phyloP scores from a whole-genome alignment of 306 rosid genomes.

The Vicia faba region DNA sequence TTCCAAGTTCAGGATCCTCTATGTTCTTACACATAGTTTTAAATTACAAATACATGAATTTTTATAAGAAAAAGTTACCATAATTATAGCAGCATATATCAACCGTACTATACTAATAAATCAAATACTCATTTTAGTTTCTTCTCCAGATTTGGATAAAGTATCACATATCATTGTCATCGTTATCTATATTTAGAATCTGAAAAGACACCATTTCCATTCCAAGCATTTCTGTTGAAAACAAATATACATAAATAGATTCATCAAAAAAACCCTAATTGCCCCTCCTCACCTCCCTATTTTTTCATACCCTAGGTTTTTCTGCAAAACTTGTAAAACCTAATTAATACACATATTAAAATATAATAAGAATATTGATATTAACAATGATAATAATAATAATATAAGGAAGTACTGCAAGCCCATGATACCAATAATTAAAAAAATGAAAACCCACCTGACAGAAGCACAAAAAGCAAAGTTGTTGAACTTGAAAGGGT shows the following conservation, averaged over 20 bases:
- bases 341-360: constrained; percentile 8
- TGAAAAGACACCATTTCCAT: constrained; percentile 48
- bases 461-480: constrained; percentile 35
- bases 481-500: background rate
- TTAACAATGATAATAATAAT: background rate
- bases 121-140: constrained; percentile 3
- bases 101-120: background rate
- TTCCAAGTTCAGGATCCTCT: no score
- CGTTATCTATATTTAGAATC: constrained; percentile 37
- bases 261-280: constrained; percentile 31
- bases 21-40: no score
- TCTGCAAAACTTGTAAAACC: constrained; percentile 32
- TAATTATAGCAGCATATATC: constrained; percentile 9
- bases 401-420: background rate
- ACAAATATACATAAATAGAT: constrained; percentile 51
- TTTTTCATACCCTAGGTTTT: constrained; percentile 41
- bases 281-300: constrained; percentile 17
- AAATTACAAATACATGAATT: no score
- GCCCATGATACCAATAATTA: background rate
- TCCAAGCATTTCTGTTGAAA: constrained; percentile 27
- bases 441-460: constrained; percentile 45
- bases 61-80: constrained; percentile 26
- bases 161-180: constrained; percentile 16
- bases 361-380: background rate
- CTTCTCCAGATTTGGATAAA: constrained; percentile 31